Evolutionary conservation across 164 flowering plant genomes (phyloP).

Genomic region (Saururus chinensis): DNA sequence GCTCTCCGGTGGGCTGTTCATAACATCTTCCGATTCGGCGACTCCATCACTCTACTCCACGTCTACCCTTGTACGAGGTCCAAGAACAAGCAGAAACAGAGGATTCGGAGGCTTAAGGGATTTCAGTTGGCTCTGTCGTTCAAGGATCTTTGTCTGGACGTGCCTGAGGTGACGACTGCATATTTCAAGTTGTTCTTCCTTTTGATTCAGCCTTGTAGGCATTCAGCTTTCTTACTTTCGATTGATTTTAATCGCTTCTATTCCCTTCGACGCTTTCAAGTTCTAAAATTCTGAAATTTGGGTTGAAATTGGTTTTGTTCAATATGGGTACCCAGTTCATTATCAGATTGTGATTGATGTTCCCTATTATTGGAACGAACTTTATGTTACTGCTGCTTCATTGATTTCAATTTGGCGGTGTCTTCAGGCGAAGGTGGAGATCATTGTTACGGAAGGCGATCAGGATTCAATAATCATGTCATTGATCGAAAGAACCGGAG

Average conservation of each 20-base stretch:
- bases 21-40: slow-evolving; percentile 60
- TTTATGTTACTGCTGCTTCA: too few relatives aligned
- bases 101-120: slow-evolving; percentile 52
- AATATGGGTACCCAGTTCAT: too few relatives aligned
- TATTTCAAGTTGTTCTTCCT: too few relatives aligned
- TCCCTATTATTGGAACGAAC: too few relatives aligned
- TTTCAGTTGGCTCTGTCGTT: slow-evolving; percentile 87
- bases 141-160: slow-evolving; percentile 50
- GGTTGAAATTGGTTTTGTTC: too few relatives aligned
- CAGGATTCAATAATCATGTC: slow-evolving; percentile 39
- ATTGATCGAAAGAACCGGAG: slow-evolving; percentile 56
- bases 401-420: not conserved
- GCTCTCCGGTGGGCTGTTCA: slow-evolving; percentile 79
- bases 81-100: slow-evolving; percentile 33
- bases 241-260: not conserved
- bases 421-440: slow-evolving; percentile 73
- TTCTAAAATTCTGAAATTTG: too few relatives aligned
- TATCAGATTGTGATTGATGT: too few relatives aligned
- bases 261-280: too few relatives aligned
- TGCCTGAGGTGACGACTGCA: slow-evolving; percentile 32
- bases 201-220: not conserved
- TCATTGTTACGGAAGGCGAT: slow-evolving; percentile 80
- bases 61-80: slow-evolving; percentile 40
- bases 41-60: slow-evolving; percentile 71
- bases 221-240: too few relatives aligned